Percentiles rank a stretch among this genome's conserved stretches.
These are phyloP conservation scores for Heterobasidion parviporum DNA, from an alignment of 1,284 basidiomycete species.

Conservation along the genomic window DNA sequence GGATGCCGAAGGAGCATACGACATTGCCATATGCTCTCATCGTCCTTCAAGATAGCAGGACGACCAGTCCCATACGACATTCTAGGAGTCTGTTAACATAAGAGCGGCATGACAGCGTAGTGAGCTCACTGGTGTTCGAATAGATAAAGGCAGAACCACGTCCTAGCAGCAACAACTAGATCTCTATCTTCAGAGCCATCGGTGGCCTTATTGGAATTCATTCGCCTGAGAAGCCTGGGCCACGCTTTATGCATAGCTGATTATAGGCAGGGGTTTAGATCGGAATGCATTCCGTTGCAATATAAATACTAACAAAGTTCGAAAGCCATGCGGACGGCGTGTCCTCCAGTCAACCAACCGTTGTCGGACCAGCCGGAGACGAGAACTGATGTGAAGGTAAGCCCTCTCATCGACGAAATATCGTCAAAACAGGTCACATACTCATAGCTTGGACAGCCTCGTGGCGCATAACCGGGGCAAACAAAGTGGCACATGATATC, in stretches of 20 bases:
- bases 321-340: conserved; percentile 90
- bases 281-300: neutral
- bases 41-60: conserved; percentile 85
- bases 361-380: conserved; percentile 89
- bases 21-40: conserved; percentile 81
- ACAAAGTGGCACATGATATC: conserved; percentile 80
- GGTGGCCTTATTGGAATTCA: conserved; percentile 53
- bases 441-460: conserved; percentile 90
- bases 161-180: conserved; percentile 72
- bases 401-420: conserved; percentile 7
- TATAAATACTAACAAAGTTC: conserved; percentile 61
- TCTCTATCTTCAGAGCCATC: conserved; percentile 64
- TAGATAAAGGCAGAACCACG: conserved; percentile 87
- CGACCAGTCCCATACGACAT: conserved; percentile 91
- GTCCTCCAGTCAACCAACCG: conserved; percentile 86
- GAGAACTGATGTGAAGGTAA: conserved; percentile 42
- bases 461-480: conserved; percentile 71
- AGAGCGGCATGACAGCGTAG: neutral
- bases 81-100: conserved; percentile 26
- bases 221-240: conserved; percentile 71
- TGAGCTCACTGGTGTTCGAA: conserved; percentile 82
- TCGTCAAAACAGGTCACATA: conserved; percentile 28
- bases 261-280: neutral
- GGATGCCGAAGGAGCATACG: conserved; percentile 81
- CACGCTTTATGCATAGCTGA: conserved; percentile 85